A percentile compares a stretch with the other conserved stretches of the same genome.
Evolutionary conservation across 768 basidiomycete species (phyloP).

Genomic region (Boletus coccyginus): DNA sequence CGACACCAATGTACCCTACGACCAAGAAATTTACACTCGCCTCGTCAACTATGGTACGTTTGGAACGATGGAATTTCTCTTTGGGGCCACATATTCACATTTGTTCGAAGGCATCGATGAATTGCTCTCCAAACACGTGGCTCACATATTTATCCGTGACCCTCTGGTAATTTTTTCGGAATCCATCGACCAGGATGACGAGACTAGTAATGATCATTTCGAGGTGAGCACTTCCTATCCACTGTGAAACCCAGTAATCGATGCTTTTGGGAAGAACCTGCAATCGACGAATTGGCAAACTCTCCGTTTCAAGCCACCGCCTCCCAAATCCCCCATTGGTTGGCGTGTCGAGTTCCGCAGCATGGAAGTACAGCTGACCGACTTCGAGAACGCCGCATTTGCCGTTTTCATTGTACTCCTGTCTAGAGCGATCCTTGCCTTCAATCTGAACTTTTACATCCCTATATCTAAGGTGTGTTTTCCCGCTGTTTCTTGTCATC

Average conservation of each 20-base stretch:
- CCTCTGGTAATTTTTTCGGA: slow-evolving; percentile 95
- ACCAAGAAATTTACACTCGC: slow-evolving; percentile 69
- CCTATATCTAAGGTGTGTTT: slow-evolving; percentile 86
- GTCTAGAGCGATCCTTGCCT: slow-evolving; percentile 88
- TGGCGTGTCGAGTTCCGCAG: slow-evolving; percentile 99
- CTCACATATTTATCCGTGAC: slow-evolving; percentile 96
- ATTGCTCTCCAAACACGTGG: slow-evolving; percentile 84
- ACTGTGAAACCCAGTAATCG: neutral
- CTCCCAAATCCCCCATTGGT: slow-evolving; percentile 87
- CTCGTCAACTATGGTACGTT: slow-evolving; percentile 70
- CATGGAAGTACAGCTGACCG: slow-evolving; percentile 99
- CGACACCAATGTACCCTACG: slow-evolving; percentile 78
- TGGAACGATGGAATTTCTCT: neutral
- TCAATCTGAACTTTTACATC: slow-evolving; percentile 92
- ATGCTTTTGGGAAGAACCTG: slow-evolving; percentile 61
- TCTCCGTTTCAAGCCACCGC: slow-evolving; percentile 96
- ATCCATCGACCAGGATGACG: slow-evolving; percentile 89
- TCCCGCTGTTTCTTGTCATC: neutral
- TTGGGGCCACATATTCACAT: neutral
- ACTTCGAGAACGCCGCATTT: slow-evolving; percentile 98
- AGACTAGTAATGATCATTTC: slow-evolving; percentile 87
- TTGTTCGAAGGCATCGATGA: slow-evolving; percentile 71
- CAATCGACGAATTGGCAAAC: slow-evolving; percentile 99
- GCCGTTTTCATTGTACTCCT: slow-evolving; percentile 92
- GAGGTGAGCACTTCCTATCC: slow-evolving; percentile 55